phyloP scores from a whole-genome alignment of 1,284 basidiomycete genomes.

The Coniophora puteana region DNA sequence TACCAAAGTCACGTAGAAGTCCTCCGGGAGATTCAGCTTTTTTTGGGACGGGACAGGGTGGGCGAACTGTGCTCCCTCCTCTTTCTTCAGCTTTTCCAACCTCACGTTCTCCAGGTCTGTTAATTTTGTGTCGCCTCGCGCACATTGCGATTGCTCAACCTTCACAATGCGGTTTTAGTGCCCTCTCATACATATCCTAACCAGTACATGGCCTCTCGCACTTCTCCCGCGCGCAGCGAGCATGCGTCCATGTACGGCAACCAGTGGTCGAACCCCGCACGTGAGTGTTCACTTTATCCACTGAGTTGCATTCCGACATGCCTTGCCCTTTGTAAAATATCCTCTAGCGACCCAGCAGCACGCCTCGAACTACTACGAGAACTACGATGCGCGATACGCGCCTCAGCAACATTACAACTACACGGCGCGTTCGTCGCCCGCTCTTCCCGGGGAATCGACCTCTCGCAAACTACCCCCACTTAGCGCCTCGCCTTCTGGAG shows the following conservation, averaged over 20 bases:
- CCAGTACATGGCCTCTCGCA: no score
- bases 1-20: constrained; percentile 56
- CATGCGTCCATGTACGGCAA: constrained; percentile 47
- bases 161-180: constrained; percentile 54
- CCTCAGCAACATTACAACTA: constrained; percentile 46
- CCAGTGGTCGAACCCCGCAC: constrained; percentile 42
- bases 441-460: constrained; percentile 38
- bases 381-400: constrained; percentile 54
- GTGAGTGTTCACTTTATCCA: constrained; percentile 33
- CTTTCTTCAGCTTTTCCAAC: constrained; percentile 78
- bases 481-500: constrained; percentile 34
- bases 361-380: constrained; percentile 47
- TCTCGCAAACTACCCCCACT: constrained; percentile 47
- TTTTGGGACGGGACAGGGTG: constrained; percentile 77
- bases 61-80: constrained; percentile 82
- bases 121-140: no score
- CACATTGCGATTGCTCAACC: constrained; percentile 44
- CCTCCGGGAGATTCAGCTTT: constrained; percentile 58
- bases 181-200: constrained; percentile 57
- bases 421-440: constrained; percentile 43
- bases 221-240: constrained; percentile 54
- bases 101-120: constrained; percentile 85
- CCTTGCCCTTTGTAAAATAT: constrained; percentile 3
- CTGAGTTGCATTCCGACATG: constrained; percentile 8
- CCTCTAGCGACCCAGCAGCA: constrained; percentile 41